These are phyloP conservation scores for Komagataella pseudopastoris DNA, from an alignment of 805 yeast species.

Conservation along the genomic window DNA sequence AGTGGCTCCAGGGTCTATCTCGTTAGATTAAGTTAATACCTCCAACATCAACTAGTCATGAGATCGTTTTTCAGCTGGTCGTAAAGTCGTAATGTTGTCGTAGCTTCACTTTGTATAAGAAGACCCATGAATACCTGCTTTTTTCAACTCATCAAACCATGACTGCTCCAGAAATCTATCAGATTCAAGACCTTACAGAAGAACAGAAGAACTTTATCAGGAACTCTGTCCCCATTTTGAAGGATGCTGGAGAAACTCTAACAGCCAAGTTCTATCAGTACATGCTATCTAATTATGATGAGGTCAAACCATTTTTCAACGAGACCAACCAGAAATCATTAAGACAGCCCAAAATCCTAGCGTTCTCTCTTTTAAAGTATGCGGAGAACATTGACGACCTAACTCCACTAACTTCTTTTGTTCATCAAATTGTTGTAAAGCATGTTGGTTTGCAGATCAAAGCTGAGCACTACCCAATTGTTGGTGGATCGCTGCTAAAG, in stretches of 20 bases:
- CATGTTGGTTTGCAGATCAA: conserved; percentile 51
- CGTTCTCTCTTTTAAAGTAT: conserved; percentile 44
- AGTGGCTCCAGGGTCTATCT: not conserved
- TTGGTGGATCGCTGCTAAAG: conserved; percentile 40
- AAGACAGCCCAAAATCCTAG: conserved; percentile 51
- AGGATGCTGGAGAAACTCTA: conserved; percentile 37
- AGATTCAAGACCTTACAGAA: conserved; percentile 16
- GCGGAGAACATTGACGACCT: conserved; percentile 52
- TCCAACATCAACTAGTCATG: not conserved
- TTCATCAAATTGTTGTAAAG: conserved; percentile 46
- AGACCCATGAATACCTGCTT: not conserved
- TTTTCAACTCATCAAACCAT: not conserved
- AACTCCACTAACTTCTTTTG: conserved; percentile 36
- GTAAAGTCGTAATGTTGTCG: not conserved
- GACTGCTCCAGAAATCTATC: conserved; percentile 9
- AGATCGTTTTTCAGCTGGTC: not conserved
- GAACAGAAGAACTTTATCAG: conserved; percentile 21
- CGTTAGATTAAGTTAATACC: not conserved
- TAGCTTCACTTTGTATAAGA: not conserved
- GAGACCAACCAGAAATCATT: conserved; percentile 38
- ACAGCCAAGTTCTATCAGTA: conserved; percentile 40
- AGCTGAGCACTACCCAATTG: conserved; percentile 56
- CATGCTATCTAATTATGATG: conserved; percentile 41
- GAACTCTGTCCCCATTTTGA: conserved; percentile 42
- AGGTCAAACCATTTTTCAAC: conserved; percentile 49